Evolutionary conservation across 2,329 filamentous ascomycete genomes (phyloP).

Genomic region (Parascedosporium putredinis): DNA sequence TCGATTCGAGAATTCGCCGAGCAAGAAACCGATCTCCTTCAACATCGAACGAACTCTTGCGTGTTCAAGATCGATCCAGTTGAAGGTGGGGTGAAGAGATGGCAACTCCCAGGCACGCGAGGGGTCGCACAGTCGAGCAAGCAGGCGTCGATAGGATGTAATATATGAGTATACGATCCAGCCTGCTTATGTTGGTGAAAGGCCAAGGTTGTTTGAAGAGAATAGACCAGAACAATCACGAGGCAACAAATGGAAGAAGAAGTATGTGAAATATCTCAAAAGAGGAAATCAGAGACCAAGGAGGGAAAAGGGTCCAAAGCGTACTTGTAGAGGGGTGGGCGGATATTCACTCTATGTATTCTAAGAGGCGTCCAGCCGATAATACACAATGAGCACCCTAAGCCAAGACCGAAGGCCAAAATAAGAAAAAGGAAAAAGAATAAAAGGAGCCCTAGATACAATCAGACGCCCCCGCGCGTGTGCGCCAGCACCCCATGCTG

Average conservation of each 20-base stretch:
- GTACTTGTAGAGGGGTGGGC: too few species aligned
- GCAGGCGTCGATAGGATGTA: neutral
- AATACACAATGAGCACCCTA: too few species aligned
- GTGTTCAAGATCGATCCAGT: neutral
- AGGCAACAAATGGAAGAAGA: neutral
- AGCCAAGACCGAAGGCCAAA: too few species aligned
- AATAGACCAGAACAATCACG: neutral
- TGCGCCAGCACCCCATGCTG: neutral
- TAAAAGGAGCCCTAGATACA: too few species aligned
- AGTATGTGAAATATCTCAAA: neutral
- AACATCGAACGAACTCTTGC: neutral
- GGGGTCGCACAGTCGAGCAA: neutral
- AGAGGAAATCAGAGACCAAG: neutral
- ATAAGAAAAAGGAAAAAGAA: too few species aligned
- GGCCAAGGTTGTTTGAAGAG: neutral
- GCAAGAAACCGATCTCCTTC: neutral
- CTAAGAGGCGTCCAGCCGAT: neutral
- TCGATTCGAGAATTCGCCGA: neutral
- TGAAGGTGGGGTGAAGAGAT: neutral
- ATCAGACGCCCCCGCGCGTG: neutral
- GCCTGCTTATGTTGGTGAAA: too few species aligned
- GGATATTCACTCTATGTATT: neutral
- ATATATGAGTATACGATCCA: too few species aligned
- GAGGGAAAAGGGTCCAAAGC: neutral
- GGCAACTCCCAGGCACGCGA: neutral